Base-by-base conservation (phyloP, 805 yeast species). In the Teunomyces aglyptinius region DNA sequence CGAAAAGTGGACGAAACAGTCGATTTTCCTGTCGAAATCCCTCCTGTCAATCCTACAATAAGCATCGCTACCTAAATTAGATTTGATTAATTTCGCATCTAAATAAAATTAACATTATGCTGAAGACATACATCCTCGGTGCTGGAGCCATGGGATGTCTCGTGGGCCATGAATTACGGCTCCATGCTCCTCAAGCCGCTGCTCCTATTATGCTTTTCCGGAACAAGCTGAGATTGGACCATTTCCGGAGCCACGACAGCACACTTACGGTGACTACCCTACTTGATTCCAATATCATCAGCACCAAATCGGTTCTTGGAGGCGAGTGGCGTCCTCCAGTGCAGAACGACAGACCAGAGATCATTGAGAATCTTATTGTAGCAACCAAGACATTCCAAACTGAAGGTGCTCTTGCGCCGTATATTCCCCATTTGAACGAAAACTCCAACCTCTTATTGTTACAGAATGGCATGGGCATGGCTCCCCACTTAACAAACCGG, bases 11-110 rank as follows among this genome's bases (percentile, higher is more conserved):
- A 59, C 0, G 97, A 88, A 0, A 88, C 97, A 0, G 98, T 92
- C 15, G 96, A 85, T 59, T 94, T 94, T 2, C 99, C 99, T n/a
- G 94, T 78, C 4, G 97, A 96, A 42, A 94, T 94, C 1, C 97
- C 97, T 1, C 99, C 99, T 0, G 99, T 94, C n/a, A 94, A 77
- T 1, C 99, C 99, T 5, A 94, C 78, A 27, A 94, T 77, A 38
- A 94, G 77, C 99, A 94, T 92, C 4, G 16, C 13, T 22, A 18
- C 6, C 15, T 12, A 34, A 11, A 16, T 16, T 13, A 13, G 13
- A 31, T 33, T 16, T 6, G 6, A n/a, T 18, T 70, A 67, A 47
- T 53, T 78, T 12, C 59, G 77, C 4, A 82, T 22, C 39, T 16
- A 31, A 31, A 6, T n/a, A 33, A 33, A 82, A 4, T 20, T n/a